Percentiles rank a stretch among this genome's conserved stretches.
phyloP scores from a whole-genome alignment of 1,284 basidiomycete genomes.

The Microbotryum saponariae region DNA sequence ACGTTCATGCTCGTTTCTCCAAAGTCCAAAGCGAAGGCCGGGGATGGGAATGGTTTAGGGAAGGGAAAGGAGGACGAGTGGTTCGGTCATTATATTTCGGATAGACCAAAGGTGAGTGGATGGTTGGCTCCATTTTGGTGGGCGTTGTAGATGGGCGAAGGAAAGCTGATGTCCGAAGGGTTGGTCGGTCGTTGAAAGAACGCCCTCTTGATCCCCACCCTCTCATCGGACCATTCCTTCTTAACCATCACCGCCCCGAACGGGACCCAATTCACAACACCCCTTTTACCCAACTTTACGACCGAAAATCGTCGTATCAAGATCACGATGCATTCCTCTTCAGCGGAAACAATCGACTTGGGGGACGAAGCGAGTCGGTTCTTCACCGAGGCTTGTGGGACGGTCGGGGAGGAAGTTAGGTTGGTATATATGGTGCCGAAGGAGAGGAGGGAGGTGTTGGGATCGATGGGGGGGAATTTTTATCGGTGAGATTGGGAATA shows the following conservation, averaged over 20 bases:
- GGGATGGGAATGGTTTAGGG: too few species aligned
- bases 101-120: not conserved
- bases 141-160: too few species aligned
- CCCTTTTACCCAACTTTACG: not conserved
- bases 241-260: slow-evolving; percentile 2
- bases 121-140: too few species aligned
- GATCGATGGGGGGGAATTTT: not conserved
- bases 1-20: slow-evolving; percentile 11
- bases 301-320: not conserved
- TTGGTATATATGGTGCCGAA: slow-evolving; percentile 5
- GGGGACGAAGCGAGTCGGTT: slow-evolving; percentile 12
- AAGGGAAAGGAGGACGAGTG: slow-evolving; percentile 3
- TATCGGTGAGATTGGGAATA: slow-evolving; percentile 1
- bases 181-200: not conserved
- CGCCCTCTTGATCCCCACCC: slow-evolving; percentile 1
- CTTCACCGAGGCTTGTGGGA: slow-evolving; percentile 7
- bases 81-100: slow-evolving; percentile 4
- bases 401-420: not conserved
- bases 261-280: not conserved
- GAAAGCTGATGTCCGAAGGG: not conserved
- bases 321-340: slow-evolving; percentile 7
- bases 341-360: slow-evolving; percentile 1
- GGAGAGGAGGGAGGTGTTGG: slow-evolving; percentile 1
- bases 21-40: not conserved
- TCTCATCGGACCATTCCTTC: not conserved